A percentile compares a stretch with the other conserved stretches of the same genome.
Evolutionary conservation across 352 stramenopile species (phyloP).

Genomic region (Pythium catenulatum): DNA sequence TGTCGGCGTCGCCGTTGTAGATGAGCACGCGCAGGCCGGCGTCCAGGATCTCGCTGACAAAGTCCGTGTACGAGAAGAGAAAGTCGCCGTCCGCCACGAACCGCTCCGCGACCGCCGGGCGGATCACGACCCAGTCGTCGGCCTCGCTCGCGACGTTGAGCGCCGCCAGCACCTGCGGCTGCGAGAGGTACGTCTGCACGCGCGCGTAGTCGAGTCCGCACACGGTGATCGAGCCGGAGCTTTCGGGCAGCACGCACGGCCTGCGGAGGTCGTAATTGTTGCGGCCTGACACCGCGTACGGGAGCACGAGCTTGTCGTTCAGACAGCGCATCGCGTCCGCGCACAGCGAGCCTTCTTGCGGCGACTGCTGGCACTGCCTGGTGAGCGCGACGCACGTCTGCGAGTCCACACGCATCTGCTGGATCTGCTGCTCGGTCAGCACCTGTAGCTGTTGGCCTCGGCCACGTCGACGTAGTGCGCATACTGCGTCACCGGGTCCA

Average conservation of each 20-base stretch:
- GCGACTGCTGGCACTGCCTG: slow-evolving; percentile 61
- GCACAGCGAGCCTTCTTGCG: slow-evolving; percentile 58
- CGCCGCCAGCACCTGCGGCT: slow-evolving; percentile 53
- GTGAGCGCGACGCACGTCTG: slow-evolving; percentile 55
- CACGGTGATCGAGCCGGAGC: slow-evolving; percentile 8
- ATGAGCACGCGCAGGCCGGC: slow-evolving; percentile 84
- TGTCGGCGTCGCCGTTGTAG: slow-evolving; percentile 96
- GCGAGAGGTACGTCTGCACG: slow-evolving; percentile 76
- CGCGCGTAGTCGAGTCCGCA: slow-evolving; percentile 67
- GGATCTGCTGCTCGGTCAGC: slow-evolving; percentile 66
- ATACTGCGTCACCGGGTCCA: slow-evolving; percentile 79
- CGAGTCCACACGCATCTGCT: slow-evolving; percentile 66
- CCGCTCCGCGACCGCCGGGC: slow-evolving; percentile 90
- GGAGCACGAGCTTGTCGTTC: slow-evolving; percentile 60
- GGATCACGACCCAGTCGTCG: slow-evolving; percentile 77
- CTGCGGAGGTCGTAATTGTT: slow-evolving; percentile 90
- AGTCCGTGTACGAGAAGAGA: slow-evolving; percentile 90
- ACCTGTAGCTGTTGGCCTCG: slow-evolving; percentile 84
- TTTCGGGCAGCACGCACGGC: slow-evolving; percentile 71
- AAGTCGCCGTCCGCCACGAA: slow-evolving; percentile 89
- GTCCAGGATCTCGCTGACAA: slow-evolving; percentile 86
- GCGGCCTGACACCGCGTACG: slow-evolving; percentile 70
- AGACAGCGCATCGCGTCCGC: slow-evolving; percentile 68
- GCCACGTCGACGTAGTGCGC: slow-evolving; percentile 84
- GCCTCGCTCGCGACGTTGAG: slow-evolving; percentile 46